Conservation (phyloP, 2,329 filamentous ascomycete genomes). For the Periconia macrospinosa region DNA sequence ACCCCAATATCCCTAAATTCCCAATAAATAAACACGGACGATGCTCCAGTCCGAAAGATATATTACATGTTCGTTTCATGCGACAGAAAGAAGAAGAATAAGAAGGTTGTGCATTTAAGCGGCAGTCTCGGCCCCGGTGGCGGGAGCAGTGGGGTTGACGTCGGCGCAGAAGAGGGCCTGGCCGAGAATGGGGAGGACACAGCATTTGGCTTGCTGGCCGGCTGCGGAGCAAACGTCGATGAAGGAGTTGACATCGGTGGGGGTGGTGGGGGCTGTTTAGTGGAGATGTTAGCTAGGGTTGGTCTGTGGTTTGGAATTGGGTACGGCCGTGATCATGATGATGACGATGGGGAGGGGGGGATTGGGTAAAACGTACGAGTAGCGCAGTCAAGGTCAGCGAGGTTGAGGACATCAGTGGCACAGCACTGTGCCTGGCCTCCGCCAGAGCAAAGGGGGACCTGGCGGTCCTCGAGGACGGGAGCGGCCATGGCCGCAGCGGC, state of each 20-base stretch:
- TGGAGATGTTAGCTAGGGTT: slow-evolving; percentile 12
- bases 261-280: slow-evolving; percentile 36
- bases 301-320: too few species aligned
- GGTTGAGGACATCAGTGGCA: slow-evolving; percentile 61
- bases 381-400: slow-evolving; percentile 61
- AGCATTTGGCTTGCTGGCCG: slow-evolving; percentile 62
- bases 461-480: slow-evolving; percentile 36
- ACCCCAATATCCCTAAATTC: too few species aligned
- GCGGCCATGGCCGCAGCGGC: slow-evolving; percentile 32
- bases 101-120: neutral
- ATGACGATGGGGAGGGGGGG: neutral
- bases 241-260: slow-evolving; percentile 48
- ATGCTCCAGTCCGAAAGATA: too few species aligned
- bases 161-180: slow-evolving; percentile 44
- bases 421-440: slow-evolving; percentile 57
- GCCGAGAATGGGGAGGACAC: slow-evolving; percentile 54
- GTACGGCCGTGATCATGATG: neutral
- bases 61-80: too few species aligned
- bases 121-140: neutral
- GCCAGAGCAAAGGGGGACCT: slow-evolving; percentile 38
- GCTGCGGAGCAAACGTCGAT: slow-evolving; percentile 50
- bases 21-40: too few species aligned
- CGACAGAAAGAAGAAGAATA: too few species aligned
- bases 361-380: slow-evolving; percentile 49
- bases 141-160: slow-evolving; percentile 30